Evolutionary conservation across 75 land plant species (phyloP).

Genomic region (Selaginella moellendorffii): DNA sequence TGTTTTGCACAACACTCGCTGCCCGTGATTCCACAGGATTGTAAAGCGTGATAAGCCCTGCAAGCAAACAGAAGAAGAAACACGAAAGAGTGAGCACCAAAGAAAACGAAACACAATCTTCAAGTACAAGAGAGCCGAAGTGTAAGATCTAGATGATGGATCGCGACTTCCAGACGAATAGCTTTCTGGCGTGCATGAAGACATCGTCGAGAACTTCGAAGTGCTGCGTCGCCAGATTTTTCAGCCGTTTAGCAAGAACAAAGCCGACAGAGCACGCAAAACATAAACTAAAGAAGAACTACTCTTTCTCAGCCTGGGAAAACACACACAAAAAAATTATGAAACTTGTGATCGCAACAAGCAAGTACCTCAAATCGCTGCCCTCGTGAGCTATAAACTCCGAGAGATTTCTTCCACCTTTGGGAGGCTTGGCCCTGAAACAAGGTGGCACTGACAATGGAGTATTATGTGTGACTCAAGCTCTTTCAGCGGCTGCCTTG

Average conservation of each 20-base stretch:
- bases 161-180: constrained; percentile 76
- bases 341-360: too few species aligned
- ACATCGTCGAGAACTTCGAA: constrained; percentile 79
- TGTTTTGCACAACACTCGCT: constrained; percentile 53
- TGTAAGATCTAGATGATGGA: constrained; percentile 73
- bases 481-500: constrained; percentile 33
- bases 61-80: too few species aligned
- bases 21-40: constrained; percentile 74
- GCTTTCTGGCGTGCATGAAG: constrained; percentile 52
- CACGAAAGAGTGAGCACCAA: too few species aligned
- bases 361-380: constrained; percentile 48
- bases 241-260: constrained; percentile 75
- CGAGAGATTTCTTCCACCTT: constrained; percentile 20
- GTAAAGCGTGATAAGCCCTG: constrained; percentile 83
- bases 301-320: constrained; percentile 81
- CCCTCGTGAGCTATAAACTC: constrained; percentile 47
- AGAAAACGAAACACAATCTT: too few species aligned
- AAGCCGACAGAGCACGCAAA: constrained; percentile 78
- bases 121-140: constrained; percentile 59
- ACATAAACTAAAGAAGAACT: constrained; percentile 73
- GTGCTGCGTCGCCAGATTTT: constrained; percentile 74
- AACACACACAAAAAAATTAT: constrained; percentile 2
- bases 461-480: constrained; percentile 21
- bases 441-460: constrained; percentile 21
- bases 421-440: constrained; percentile 24